Base-by-base conservation (phyloP, 768 basidiomycete species). In the Paxillus involutus region DNA sequence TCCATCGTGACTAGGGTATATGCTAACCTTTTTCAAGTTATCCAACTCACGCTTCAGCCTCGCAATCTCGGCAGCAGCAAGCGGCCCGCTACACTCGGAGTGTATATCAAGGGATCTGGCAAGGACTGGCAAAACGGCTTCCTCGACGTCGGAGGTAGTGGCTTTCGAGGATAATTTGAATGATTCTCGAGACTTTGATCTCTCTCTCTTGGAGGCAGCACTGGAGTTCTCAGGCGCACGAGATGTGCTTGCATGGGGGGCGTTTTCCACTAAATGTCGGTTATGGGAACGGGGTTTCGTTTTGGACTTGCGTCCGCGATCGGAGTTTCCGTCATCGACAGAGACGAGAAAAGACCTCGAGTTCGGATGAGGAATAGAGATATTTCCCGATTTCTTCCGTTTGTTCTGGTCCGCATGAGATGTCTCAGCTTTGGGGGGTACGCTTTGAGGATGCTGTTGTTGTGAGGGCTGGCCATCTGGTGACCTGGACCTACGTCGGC, bases 11-110 rank as follows among this genome's bases (percentile, higher is more conserved):
- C 30, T 14, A n/a, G 32, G 40, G 21, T 49, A 37, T 59, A 45
- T 53, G 56, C 63, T 48, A 33, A 70, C 73, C 63, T 75, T 81
- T 67, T 81, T 84, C 57, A 84, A 71, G 6, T 57, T 52, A 45
- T 87, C 84, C 5, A 86, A 61, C 58, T 90, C 85, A 33, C 74
- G 77, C 65, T 75, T 81, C 67, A 86, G 67, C 36, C 74, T 75
- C n/a, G 79, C 78, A 49, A 76, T 76, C 60, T 85, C 83, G 12
- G 78, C 74, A 12, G 69, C 63, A 6, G 79, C 75, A 55, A 78
- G 54, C 8, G 77, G 66, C 0, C 77, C 77, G 40, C 40, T 57
- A 29, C 63, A 68, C 12, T 64, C 68, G 13, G 40, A 17, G 26
- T 64, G 53, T 16, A 52, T 9, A 39, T 61, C 62, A n/a, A 51